phyloP scores from a whole-genome alignment of 768 basidiomycete genomes.

The Chalciporus pseudorubinellus region DNA sequence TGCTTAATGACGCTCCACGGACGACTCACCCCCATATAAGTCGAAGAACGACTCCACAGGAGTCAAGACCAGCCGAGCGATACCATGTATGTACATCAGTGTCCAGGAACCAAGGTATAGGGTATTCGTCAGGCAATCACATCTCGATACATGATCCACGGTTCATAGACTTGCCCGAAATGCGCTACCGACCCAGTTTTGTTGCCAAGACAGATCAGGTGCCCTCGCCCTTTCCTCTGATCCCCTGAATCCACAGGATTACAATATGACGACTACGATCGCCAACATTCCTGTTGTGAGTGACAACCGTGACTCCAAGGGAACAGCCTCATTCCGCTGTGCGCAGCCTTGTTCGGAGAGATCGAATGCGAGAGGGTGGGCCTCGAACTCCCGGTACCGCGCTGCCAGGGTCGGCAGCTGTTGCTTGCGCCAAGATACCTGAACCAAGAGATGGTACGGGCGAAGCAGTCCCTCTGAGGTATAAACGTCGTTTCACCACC shows the following conservation, averaged over 20 bases:
- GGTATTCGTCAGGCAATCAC: background rate
- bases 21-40: conserved; percentile 10
- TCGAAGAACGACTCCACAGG: conserved; percentile 13
- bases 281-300: conserved; percentile 3
- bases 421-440: background rate
- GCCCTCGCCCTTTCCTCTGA: conserved; percentile 4
- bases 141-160: background rate
- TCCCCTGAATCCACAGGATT: background rate
- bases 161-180: background rate
- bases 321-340: background rate
- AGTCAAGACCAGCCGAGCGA: background rate
- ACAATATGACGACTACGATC: background rate
- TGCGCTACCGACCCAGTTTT: background rate
- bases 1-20: conserved; percentile 3
- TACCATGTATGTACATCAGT: conserved; percentile 16
- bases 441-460: background rate
- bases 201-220: background rate
- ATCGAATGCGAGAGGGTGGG: conserved; percentile 3
- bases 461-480: too few relatives aligned
- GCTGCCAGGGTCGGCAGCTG: background rate
- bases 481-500: background rate
- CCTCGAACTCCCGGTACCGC: conserved; percentile 2
- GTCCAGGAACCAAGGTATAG: conserved; percentile 12
- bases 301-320: background rate
- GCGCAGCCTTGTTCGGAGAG: background rate